Conservation (phyloP, 2,329 filamentous ascomycete species). For the Exserohilum rostratum region DNA sequence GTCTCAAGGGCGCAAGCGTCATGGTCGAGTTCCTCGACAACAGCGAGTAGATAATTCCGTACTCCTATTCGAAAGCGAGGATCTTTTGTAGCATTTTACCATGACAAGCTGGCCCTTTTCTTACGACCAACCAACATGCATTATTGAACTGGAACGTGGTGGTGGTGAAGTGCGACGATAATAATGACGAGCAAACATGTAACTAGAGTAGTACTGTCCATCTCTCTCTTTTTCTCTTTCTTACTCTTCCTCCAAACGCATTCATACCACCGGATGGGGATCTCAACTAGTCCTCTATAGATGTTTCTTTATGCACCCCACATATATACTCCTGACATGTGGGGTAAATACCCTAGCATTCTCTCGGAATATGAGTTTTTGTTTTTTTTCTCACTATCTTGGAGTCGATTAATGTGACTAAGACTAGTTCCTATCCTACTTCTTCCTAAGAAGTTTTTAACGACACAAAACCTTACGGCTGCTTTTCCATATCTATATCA, state of each 20-base stretch:
- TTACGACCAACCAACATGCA: neutral
- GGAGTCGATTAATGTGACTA: no score
- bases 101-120: no score
- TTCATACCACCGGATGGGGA: neutral
- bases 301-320: constrained; percentile 6
- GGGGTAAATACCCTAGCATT: constrained; percentile 16
- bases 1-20: constrained; percentile 89
- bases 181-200: neutral
- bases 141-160: neutral
- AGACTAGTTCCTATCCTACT: no score
- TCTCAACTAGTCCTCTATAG: constrained; percentile 5
- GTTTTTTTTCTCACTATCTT: neutral
- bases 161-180: neutral
- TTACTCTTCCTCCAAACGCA: neutral
- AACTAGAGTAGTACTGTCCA: neutral
- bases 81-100: no score
- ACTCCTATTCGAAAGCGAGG: neutral
- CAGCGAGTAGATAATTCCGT: constrained; percentile 7
- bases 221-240: neutral
- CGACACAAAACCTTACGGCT: no score
- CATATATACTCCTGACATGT: constrained; percentile 2
- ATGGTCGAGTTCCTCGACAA: constrained; percentile 81
- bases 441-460: no score
- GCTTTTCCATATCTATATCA: no score
- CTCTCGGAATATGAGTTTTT: constrained; percentile 5